These are phyloP conservation scores for Colletotrichum somersetense DNA, from an alignment of 2,329 filamentous ascomycete species.

Conservation along the genomic window DNA sequence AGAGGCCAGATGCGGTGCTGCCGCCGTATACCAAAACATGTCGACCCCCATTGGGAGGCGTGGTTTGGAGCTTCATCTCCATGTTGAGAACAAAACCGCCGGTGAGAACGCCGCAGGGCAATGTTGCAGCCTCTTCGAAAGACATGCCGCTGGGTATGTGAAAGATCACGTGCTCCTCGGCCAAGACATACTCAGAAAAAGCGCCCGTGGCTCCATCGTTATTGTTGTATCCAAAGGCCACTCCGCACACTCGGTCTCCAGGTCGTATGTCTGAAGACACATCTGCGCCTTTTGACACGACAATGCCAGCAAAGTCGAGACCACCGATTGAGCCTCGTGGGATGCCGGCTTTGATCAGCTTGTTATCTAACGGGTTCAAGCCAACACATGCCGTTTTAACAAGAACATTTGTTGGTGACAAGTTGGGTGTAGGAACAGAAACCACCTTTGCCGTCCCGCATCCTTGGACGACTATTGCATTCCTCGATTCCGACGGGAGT, in stretches of 20 bases:
- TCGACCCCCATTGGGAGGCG: constrained; percentile 15
- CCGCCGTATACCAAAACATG: constrained; percentile 61
- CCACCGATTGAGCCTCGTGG: constrained; percentile 49
- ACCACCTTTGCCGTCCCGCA: background rate
- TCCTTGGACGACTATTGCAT: background rate
- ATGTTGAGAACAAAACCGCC: constrained; percentile 29
- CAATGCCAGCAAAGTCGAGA: constrained; percentile 51
- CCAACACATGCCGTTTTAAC: constrained; percentile 49
- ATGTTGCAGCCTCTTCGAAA: constrained; percentile 46
- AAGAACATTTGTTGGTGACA: constrained; percentile 38
- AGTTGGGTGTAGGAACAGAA: background rate
- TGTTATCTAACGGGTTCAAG: constrained; percentile 54
- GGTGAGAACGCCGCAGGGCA: constrained; percentile 36
- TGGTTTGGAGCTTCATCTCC: constrained; percentile 48
- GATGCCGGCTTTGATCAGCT: constrained; percentile 47
- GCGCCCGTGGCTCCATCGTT: constrained; percentile 45
- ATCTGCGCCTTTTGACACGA: constrained; percentile 47
- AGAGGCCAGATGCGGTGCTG: constrained; percentile 58
- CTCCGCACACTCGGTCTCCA: constrained; percentile 48
- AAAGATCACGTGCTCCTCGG: constrained; percentile 42
- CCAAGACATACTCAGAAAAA: constrained; percentile 49
- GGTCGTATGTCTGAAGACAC: constrained; percentile 45
- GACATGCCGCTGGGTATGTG: constrained; percentile 46
- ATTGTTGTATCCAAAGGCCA: constrained; percentile 44
- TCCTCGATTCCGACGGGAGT: background rate